These are phyloP conservation scores for Backusella tarrabulga DNA, from an alignment of 192 early-diverging fungal genomes.

Conservation along the genomic window DNA sequence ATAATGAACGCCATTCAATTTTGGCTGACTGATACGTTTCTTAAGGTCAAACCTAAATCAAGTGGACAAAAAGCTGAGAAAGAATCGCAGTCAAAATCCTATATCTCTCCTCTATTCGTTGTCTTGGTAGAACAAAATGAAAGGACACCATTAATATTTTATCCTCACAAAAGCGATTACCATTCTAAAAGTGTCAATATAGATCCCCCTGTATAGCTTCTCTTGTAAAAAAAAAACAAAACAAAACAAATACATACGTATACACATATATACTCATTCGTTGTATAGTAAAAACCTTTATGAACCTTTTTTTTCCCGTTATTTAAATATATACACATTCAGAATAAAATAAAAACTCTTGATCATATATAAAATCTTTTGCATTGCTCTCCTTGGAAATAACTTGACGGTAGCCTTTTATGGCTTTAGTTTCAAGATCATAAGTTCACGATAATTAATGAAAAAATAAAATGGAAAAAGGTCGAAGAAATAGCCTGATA, in stretches of 20 bases:
- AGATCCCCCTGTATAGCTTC: not conserved
- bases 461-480: not conserved
- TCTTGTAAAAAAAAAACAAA: not conserved
- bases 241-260: not conserved
- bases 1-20: conserved; percentile 81
- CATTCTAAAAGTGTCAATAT: not conserved
- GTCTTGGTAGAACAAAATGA: conserved; percentile 11
- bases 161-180: conserved; percentile 1
- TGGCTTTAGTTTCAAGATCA: not conserved
- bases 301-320: not conserved
- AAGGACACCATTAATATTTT: conserved; percentile 8
- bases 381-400: not conserved
- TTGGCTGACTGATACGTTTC: conserved; percentile 61
- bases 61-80: not conserved
- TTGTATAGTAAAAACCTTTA: not conserved
- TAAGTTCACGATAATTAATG: not conserved
- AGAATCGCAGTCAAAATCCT: not conserved
- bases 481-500: not conserved
- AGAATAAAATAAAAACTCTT: not conserved
- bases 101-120: conserved; percentile 6
- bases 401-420: not conserved
- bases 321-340: not conserved
- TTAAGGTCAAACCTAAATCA: conserved; percentile 38
- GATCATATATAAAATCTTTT: not conserved
- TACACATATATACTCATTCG: not conserved